These are phyloP conservation scores for Phytophthora boehmeriae DNA, from an alignment of 352 stramenopile species.

Conservation along the genomic window DNA sequence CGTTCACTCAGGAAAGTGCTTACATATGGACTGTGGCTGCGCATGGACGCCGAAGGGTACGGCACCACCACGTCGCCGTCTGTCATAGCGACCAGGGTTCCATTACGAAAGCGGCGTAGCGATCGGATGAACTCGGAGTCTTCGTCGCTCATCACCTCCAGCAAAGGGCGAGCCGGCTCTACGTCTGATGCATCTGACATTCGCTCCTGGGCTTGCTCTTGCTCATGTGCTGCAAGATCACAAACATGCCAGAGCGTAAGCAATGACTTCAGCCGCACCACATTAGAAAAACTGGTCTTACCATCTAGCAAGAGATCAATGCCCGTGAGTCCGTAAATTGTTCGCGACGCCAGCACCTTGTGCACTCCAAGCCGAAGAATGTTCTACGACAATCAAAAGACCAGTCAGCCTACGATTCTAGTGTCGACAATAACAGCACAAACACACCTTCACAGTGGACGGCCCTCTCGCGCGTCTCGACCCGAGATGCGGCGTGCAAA, in stretches of 20 bases:
- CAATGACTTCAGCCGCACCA: background rate
- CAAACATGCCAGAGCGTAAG: slow-evolving; percentile 9
- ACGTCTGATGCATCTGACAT: slow-evolving; percentile 6
- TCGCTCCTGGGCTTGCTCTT: slow-evolving; percentile 23
- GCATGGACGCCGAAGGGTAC: slow-evolving; percentile 74
- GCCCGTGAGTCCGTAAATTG: slow-evolving; percentile 76
- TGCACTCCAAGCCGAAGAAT: slow-evolving; percentile 75
- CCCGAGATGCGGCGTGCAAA: slow-evolving; percentile 82
- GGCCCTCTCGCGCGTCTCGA: slow-evolving; percentile 65
- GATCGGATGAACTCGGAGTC: slow-evolving; percentile 58
- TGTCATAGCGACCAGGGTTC: slow-evolving; percentile 77
- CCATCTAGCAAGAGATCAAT: slow-evolving; percentile 71
- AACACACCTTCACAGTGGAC: slow-evolving; percentile 66
- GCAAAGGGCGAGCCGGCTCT: slow-evolving; percentile 35
- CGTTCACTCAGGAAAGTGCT: slow-evolving; percentile 56
- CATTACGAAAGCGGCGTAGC: slow-evolving; percentile 59
- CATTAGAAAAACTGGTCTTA: slow-evolving; percentile 17
- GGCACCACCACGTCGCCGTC: slow-evolving; percentile 79
- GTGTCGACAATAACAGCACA: background rate
- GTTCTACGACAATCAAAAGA: slow-evolving; percentile 45
- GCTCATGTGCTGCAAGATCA: slow-evolving; percentile 18
- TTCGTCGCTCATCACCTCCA: slow-evolving; percentile 71
- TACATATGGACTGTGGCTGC: slow-evolving; percentile 70
- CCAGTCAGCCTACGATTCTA: background rate
- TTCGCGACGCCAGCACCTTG: slow-evolving; percentile 62